Base-by-base conservation (phyloP, 2,329 filamentous ascomycete genomes). In the Nigrospora sphaerica region DNA sequence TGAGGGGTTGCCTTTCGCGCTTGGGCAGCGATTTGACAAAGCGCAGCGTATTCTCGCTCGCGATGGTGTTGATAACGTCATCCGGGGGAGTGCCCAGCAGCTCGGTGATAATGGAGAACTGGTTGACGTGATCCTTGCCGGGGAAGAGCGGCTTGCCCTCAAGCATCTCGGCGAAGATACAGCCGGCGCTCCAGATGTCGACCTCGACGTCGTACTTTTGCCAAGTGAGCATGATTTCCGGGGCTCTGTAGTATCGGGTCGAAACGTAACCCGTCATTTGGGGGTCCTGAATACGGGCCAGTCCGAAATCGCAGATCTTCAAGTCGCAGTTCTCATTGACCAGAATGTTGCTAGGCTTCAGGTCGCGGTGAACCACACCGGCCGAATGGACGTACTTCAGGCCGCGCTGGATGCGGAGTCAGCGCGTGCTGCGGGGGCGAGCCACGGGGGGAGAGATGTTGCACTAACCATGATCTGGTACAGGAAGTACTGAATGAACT, bases 241-340 rank as follows among this genome's bases (percentile, higher is more conserved):
- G 93, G 10, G 93, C 93, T 62, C 93, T 85, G 78, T 98, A 98
- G 77, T 98, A 98, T 76, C 93, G 80, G 52, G 93, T 98, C 41
- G 93, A 97, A 50, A 98, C 93, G 64, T 98, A 98, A 57, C 93
- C 93, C 37, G 93, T 98, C 93, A 98, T 98, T 71, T 98, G 93
- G 33, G 93, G 93, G 63, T 98, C 93, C 67, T 98, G 93, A 60
- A 98, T 95, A 68, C 93, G 88, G 45, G 93, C 93, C 50, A 98
- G 78, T 55, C 93, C 93, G 61, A 98, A 98, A 67, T 98, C 93
- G 77, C 93, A 98, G 68, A 98, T 98, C 75, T 98, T 98, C 60
- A 98, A 73, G 71, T 98, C 93, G 72, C 93, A 98, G 71, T 98
- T 98, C 73, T 98, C 93, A 72, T 98, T 98, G 69, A 98, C 92